These are phyloP conservation scores for Eutypella sp. DNA, from an alignment of 2,329 filamentous ascomycete genomes.

Conservation along the genomic window DNA sequence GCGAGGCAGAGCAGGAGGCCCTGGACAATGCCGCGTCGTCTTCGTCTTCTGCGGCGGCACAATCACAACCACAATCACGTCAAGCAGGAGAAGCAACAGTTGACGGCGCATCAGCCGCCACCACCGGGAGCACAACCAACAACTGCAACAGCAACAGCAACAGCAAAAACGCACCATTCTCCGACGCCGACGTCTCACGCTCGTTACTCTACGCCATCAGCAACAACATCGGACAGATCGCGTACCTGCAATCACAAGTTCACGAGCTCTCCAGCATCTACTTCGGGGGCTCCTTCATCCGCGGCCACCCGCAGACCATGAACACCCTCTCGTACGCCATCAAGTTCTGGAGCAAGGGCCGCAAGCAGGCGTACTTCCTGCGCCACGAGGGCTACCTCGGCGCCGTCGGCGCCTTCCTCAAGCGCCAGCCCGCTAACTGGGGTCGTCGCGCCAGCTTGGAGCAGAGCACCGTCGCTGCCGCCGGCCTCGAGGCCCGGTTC, in stretches of 20 bases:
- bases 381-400: slow-evolving; percentile 95
- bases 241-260: slow-evolving; percentile 94
- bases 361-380: slow-evolving; percentile 93
- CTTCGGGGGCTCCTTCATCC: slow-evolving; percentile 95
- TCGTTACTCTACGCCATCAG: slow-evolving; percentile 92
- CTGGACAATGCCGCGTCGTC: slow-evolving; percentile 13
- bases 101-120: slow-evolving; percentile 40
- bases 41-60: not conserved
- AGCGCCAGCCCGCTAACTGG: slow-evolving; percentile 87
- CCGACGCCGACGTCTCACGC: slow-evolving; percentile 78
- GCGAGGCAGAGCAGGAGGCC: slow-evolving; percentile 69
- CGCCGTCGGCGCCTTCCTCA: slow-evolving; percentile 88
- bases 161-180: slow-evolving; percentile 51
- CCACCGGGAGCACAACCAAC: slow-evolving; percentile 13
- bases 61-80: slow-evolving; percentile 42
- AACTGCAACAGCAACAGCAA: slow-evolving; percentile 8
- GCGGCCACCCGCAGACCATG: slow-evolving; percentile 95
- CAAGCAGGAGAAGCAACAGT: slow-evolving; percentile 11
- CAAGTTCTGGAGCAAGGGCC: slow-evolving; percentile 92
- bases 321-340: slow-evolving; percentile 96
- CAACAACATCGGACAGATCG: slow-evolving; percentile 98
- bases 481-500: not conserved
- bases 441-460: slow-evolving; percentile 77
- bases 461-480: slow-evolving; percentile 24
- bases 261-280: slow-evolving; percentile 90